A percentile compares a stretch with the other conserved stretches of the same genome.
Evolutionary conservation across 2,329 filamentous ascomycete genomes (phyloP).

Genomic region (Aspergillus sp.): DNA sequence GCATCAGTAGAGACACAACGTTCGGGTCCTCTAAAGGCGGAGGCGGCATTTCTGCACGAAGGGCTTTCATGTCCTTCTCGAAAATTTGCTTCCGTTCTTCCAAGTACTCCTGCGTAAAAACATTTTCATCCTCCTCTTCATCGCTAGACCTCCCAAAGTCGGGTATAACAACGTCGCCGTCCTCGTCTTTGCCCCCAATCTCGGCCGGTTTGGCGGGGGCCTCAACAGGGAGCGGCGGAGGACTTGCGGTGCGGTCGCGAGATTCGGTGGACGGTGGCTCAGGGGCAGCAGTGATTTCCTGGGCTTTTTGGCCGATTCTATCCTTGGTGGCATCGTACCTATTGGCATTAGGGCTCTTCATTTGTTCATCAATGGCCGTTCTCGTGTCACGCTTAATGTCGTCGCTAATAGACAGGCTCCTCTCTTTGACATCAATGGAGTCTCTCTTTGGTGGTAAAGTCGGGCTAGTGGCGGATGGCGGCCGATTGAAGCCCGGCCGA

Average conservation of each 20-base stretch:
- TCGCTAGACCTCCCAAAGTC: slow-evolving; percentile 38
- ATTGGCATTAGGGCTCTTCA: slow-evolving; percentile 15
- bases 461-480: slow-evolving; percentile 19
- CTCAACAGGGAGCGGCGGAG: slow-evolving; percentile 7
- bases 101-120: slow-evolving; percentile 50
- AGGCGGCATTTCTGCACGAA: slow-evolving; percentile 44
- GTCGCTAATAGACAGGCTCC: slow-evolving; percentile 18
- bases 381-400: slow-evolving; percentile 18
- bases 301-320: not conserved
- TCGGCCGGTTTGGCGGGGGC: not conserved
- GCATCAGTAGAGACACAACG: slow-evolving; percentile 42
- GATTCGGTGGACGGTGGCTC: not conserved
- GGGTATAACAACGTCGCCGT: slow-evolving; percentile 26
- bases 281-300: slow-evolving; percentile 2
- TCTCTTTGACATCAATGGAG: slow-evolving; percentile 29
- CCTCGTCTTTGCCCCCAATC: slow-evolving; percentile 7
- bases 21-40: slow-evolving; percentile 43
- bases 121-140: slow-evolving; percentile 48
- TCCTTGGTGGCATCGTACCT: slow-evolving; percentile 10
- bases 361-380: slow-evolving; percentile 14
- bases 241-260: not conserved
- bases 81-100: slow-evolving; percentile 46
- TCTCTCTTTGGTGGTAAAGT: slow-evolving; percentile 31
- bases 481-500: slow-evolving; percentile 35
- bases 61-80: slow-evolving; percentile 44